Evolutionary conservation across 352 stramenopile genomes (phyloP), one percentile per base, ranked within the genome.

Genomic region (Phytopythium montanum): DNA sequence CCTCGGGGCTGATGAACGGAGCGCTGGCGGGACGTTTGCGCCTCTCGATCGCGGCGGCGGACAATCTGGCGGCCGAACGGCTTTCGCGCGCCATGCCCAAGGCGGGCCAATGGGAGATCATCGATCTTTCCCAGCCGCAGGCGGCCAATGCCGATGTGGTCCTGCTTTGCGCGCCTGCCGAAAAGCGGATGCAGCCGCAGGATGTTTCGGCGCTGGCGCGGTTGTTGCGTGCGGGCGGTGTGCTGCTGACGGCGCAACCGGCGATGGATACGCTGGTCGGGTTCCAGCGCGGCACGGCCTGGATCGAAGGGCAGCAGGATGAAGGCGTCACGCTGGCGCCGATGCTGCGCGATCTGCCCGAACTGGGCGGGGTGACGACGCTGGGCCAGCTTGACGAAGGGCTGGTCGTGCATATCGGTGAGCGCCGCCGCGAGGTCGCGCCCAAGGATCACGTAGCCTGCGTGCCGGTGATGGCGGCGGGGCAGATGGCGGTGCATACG

Each of bases 91-190:
- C 44, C 44, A 51, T 51, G 44, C 44, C 44, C 44, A 51, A 51
- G 44, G 44, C 44, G 44, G 44, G 44, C 44, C 44, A 51, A 51
- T 51, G 44, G 44, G 44, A 51, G 44, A 51, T 51, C 44, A 51
- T 51, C 44, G 44, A 51, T 51, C 44, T 51, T 51, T 51, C 44
- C 44, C 44, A 51, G 44, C 44, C 44, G 44, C 44, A 51, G 44
- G 44, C 44, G 44, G 44, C 44, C 44, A 51, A 51, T 51, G 44
- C 44, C 44, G 44, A 51, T 51, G 44, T 51, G 44, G 44, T 51
- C 44, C 44, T 51, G 44, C 44, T 51, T 51, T 51, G 44, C 44
- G 44, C 44, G 44, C 44, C 44, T 51, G 44, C 44, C 44, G 44
- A 51, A 51, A 51, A 51, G 44, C 44, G 44, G 44, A 51, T 51